Evolutionary conservation across 2,329 filamentous ascomycete genomes (phyloP).

Genomic region (Tolypocladium album): DNA sequence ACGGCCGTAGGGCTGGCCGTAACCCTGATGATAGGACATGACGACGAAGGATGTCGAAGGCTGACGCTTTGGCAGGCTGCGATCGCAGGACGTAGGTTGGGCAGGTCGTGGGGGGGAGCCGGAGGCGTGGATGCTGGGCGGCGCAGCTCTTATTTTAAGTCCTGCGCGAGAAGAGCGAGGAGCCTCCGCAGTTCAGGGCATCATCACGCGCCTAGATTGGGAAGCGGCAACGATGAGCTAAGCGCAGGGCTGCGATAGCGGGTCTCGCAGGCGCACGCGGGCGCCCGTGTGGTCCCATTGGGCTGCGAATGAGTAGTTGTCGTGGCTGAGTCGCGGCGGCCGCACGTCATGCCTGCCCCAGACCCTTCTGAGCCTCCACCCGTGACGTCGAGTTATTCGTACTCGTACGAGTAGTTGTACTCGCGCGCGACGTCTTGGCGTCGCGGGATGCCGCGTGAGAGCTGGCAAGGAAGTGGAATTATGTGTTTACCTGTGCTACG

Average conservation of each 20-base stretch:
- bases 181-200: neutral
- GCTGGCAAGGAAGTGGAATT: neutral
- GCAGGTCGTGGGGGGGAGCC: neutral
- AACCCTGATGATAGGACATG: constrained; percentile 27
- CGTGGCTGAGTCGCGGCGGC: neutral
- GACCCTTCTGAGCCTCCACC: neutral
- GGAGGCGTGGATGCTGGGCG: neutral
- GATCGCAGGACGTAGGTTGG: neutral
- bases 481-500: neutral
- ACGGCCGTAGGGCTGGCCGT: constrained; percentile 22
- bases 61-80: neutral
- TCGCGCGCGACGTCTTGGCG: neutral
- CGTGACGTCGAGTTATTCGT: neutral
- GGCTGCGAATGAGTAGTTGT: neutral
- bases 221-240: neutral
- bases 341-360: neutral
- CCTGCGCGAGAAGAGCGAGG: neutral
- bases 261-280: neutral
- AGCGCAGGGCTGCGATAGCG: neutral
- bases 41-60: neutral
- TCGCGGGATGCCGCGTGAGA: neutral
- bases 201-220: neutral
- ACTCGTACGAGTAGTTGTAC: no score
- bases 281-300: neutral
- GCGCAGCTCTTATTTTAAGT: neutral